Base-by-base conservation (phyloP, 371 early-diverging fungal genomes). In the Coemansia linderi region DNA sequence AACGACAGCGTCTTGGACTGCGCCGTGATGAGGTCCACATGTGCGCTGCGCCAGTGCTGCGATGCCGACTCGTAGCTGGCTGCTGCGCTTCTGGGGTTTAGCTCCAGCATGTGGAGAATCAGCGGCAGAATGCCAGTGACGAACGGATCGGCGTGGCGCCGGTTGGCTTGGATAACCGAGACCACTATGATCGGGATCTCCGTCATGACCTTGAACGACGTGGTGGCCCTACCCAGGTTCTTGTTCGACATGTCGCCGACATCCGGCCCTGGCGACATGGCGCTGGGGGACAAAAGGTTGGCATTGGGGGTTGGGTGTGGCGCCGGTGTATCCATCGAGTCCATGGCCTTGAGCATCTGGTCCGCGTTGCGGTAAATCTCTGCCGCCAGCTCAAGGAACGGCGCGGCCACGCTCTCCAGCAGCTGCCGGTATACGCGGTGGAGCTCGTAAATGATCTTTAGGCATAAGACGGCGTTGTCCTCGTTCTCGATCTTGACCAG, bases 131-230 rank as follows among this genome's bases (percentile, higher is more conserved):
- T 93, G 56, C 85, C 86, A 63, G 87, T 87, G 19, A 96, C 91
- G 70, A 93, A 93, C 29, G 86, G 86, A 24, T 85, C 84, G 19
- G 94, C 92, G 59, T 88, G 90, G 46, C 91, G 88, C 52, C 92
- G 86, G 81, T 95, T 87, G 7, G 87, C 71, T 84, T 96, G 96
- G 69, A 97, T 94, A 9, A 97, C 83, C 13, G 97, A 83, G 0
- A 96, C 98, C n/a, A 99, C 92, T 57, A 98, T 97, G 44, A 97
- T 93, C 0, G 99, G 99, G 66, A 96, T 95, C 73, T 99, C 99
- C 0, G 95, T 94, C 72, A 98, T 73, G 12, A 98, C 96, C 81
- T 97, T 98, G 86, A 99, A 98, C 63, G 95, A 95, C 68, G 84
- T 86, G 76, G 92, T 77, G 68, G 94, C 92, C 68, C 82, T 87